These are phyloP conservation scores for Venturiaceae sp. DNA, from an alignment of 2,329 filamentous ascomycete genomes.

Conservation along the genomic window DNA sequence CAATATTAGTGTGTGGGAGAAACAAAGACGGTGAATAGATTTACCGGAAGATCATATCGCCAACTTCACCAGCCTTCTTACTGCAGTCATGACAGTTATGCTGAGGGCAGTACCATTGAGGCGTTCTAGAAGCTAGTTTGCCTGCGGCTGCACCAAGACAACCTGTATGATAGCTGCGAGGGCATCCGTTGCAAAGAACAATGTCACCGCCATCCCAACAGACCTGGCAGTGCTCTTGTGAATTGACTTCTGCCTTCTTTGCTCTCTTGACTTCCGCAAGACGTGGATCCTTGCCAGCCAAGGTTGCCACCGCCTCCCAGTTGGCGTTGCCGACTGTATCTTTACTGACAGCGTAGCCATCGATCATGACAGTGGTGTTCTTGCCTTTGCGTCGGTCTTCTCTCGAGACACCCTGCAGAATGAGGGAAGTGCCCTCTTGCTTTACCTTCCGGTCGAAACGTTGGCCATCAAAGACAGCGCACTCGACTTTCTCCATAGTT, in stretches of 20 bases:
- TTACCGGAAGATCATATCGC: slow-evolving; percentile 36
- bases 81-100: slow-evolving; percentile 45
- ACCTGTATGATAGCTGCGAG: slow-evolving; percentile 41
- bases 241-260: slow-evolving; percentile 34
- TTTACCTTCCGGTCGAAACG: slow-evolving; percentile 32
- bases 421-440: slow-evolving; percentile 21
- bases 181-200: slow-evolving; percentile 41
- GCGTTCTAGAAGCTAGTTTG: slow-evolving; percentile 30
- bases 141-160: slow-evolving; percentile 34
- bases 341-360: slow-evolving; percentile 47
- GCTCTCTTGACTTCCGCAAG: slow-evolving; percentile 38
- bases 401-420: slow-evolving; percentile 29
- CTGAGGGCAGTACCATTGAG: slow-evolving; percentile 45
- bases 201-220: slow-evolving; percentile 42
- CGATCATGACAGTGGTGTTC: slow-evolving; percentile 47
- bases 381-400: slow-evolving; percentile 44
- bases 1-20: neutral
- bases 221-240: slow-evolving; percentile 35
- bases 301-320: slow-evolving; percentile 49
- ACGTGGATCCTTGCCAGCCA: slow-evolving; percentile 44
- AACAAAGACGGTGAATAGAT: neutral
- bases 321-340: slow-evolving; percentile 42
- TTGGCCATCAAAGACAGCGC: slow-evolving; percentile 48
- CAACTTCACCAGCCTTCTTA: slow-evolving; percentile 40
- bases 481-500: slow-evolving; percentile 47